Percentiles rank a stretch among this genome's conserved stretches.
These are phyloP conservation scores for Euphorbia neoarborescens DNA, from an alignment of 441 rosid genomes.

Conservation along the genomic window DNA sequence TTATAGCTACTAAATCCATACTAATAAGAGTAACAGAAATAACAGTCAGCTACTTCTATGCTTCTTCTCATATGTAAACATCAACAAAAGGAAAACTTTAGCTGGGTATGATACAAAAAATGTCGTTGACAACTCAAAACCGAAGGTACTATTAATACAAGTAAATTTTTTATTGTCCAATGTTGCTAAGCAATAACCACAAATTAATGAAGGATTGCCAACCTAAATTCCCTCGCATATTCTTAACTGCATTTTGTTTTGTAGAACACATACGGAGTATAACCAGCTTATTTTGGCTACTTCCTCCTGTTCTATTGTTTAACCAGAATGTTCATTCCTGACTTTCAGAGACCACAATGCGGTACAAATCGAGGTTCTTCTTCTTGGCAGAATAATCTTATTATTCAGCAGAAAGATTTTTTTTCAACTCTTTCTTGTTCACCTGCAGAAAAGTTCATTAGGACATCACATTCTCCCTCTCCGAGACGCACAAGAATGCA, in stretches of 20 bases:
- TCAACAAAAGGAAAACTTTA: no score
- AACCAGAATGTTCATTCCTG: neutral
- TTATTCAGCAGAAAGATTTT: slow-evolving; percentile 35
- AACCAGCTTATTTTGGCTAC: neutral
- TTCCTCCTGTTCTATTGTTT: neutral
- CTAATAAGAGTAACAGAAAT: no score
- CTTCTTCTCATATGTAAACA: no score
- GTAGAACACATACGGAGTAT: neutral
- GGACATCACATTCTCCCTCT: no score
- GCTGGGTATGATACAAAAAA: no score
- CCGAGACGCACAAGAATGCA: neutral
- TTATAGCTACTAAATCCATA: no score
- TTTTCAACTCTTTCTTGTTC: slow-evolving; percentile 85
- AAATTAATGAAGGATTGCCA: neutral
- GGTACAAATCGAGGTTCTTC: neutral
- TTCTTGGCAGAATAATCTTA: slow-evolving; percentile 15
- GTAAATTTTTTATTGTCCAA: neutral
- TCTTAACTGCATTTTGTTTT: neutral
- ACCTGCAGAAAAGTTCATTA: slow-evolving; percentile 35
- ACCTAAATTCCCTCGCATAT: no score
- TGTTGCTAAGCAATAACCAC: neutral
- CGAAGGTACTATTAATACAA: neutral
- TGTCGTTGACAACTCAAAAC: neutral
- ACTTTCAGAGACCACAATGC: neutral
- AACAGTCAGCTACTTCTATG: no score